Base-by-base conservation (phyloP, 2,329 filamentous ascomycete genomes). In the Talaromyces sp. region DNA sequence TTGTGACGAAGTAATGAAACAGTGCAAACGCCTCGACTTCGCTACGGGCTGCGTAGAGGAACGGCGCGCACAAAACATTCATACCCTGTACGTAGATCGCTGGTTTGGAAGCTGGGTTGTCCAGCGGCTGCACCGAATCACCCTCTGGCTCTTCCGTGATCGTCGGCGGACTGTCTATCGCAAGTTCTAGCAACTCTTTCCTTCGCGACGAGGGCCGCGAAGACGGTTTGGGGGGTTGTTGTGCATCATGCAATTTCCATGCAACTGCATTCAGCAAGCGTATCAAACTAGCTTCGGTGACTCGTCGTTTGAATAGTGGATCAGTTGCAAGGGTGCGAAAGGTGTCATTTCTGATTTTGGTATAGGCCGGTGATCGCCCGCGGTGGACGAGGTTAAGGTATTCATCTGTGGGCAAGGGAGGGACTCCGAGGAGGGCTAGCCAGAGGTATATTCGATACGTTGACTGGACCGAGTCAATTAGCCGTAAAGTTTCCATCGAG, bases 321-420 rank as follows among this genome's bases (percentile, higher is more conserved):
- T 99, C 95, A 58, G 93, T 97, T 35, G 95, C 95, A 61, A 99
- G 83, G 0, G 95, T 99, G 69, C 95, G 91, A 76, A 98, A 98
- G 44, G 95, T 97, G 76, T 99, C 95, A 77, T 99, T 97, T 74
- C 93, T 91, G 73, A 99, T 99, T 80, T 99, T 99, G 71, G 91
- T 87, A 79, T 99, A 96, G 52, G 92, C 93, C 0, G 93, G 93
- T 2, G 93, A 98, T 25, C 93, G 90, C 66, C 95, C 93, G 66
- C 95, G 91, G 72, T 96, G 92, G 67, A 99, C 89, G 50, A 98
- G 88, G 63, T 86, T 84, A 67, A 98, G 89, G 75, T 99, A 99
- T 65, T 89, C 84, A 70, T 96, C 91, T 63, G 95, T 96, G 50
- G 88, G 84, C 66, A 97, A 81, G 48, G 96, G 87, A 6, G 92